Percentiles rank a stretch among this genome's conserved stretches.
Evolutionary conservation across 345 rosid genomes (phyloP).

Genomic region (Citrus sp.): DNA sequence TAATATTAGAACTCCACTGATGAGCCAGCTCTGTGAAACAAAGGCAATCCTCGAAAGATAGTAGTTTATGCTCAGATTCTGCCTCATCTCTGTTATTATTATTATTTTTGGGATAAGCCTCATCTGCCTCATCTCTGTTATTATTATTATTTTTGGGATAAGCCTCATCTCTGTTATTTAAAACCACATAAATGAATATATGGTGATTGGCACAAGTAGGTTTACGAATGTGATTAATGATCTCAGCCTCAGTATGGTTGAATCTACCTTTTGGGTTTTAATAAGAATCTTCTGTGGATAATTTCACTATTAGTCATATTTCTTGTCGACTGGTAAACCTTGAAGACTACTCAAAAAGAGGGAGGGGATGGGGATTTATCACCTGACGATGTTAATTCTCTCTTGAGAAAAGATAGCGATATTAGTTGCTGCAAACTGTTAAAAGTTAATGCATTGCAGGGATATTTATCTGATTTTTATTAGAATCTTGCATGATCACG

Average conservation of each 20-base stretch:
- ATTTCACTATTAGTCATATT: neutral
- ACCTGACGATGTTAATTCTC: neutral
- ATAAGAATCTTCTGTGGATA: neutral
- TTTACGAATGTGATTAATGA: neutral
- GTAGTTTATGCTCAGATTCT: neutral
- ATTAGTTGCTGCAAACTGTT: neutral
- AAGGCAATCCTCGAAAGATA: neutral
- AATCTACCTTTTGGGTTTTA: neutral
- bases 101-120: no score
- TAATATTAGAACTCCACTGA: neutral
- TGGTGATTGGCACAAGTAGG: neutral
- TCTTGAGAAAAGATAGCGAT: neutral
- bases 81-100: neutral
- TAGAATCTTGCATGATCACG: neutral
- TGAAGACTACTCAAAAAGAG: neutral
- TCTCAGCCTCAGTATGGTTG: constrained; percentile 1
- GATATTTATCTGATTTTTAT: neutral
- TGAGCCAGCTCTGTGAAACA: neutral
- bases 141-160: neutral
- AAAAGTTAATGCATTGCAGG: neutral
- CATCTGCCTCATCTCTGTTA: neutral
- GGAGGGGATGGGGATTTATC: neutral
- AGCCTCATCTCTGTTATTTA: neutral
- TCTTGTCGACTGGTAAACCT: neutral
- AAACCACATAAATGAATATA: neutral